phyloP scores from a whole-genome alignment of 2,329 filamentous ascomycete species.

The Exserohilum rostratum region DNA sequence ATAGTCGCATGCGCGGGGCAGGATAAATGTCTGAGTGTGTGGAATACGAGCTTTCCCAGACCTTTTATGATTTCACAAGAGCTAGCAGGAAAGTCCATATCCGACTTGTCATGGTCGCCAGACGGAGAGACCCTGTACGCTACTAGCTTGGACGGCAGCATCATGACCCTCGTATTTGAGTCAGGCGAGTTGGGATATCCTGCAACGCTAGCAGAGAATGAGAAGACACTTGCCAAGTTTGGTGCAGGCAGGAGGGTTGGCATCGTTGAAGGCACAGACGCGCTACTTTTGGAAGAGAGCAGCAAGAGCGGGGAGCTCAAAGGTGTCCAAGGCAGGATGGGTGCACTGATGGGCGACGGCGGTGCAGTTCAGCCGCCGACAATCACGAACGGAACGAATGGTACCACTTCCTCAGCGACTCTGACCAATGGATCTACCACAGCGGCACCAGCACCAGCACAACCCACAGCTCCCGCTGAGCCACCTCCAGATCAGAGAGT shows the following conservation, averaged over 20 bases:
- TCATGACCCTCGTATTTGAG: constrained; percentile 81
- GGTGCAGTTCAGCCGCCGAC: constrained; percentile 55
- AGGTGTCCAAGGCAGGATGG: constrained; percentile 93
- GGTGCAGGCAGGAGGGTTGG: constrained; percentile 88
- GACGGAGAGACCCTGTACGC: constrained; percentile 87
- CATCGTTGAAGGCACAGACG: constrained; percentile 90
- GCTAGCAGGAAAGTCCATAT: constrained; percentile 86
- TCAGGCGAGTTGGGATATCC: constrained; percentile 89
- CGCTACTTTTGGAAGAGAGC: constrained; percentile 82
- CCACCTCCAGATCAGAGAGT: constrained; percentile 61
- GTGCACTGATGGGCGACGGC: constrained; percentile 93
- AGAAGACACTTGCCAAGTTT: constrained; percentile 90
- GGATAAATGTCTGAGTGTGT: constrained; percentile 94
- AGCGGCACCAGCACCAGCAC: constrained; percentile 55
- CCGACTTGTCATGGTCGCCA: constrained; percentile 91
- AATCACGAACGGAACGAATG: constrained; percentile 62
- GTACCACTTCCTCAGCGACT: constrained; percentile 51
- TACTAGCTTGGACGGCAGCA: constrained; percentile 86
- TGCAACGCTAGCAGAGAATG: constrained; percentile 84
- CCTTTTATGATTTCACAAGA: constrained; percentile 92
- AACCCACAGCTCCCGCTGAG: constrained; percentile 24
- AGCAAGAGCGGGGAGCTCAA: constrained; percentile 91
- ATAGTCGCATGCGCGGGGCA: constrained; percentile 97
- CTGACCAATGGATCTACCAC: constrained; percentile 32
- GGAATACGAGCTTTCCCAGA: constrained; percentile 94